Percentiles rank a stretch among this genome's conserved stretches.
These are phyloP conservation scores for Aspergillus sp. DNA, from an alignment of 2,329 filamentous ascomycete species.

Conservation along the genomic window DNA sequence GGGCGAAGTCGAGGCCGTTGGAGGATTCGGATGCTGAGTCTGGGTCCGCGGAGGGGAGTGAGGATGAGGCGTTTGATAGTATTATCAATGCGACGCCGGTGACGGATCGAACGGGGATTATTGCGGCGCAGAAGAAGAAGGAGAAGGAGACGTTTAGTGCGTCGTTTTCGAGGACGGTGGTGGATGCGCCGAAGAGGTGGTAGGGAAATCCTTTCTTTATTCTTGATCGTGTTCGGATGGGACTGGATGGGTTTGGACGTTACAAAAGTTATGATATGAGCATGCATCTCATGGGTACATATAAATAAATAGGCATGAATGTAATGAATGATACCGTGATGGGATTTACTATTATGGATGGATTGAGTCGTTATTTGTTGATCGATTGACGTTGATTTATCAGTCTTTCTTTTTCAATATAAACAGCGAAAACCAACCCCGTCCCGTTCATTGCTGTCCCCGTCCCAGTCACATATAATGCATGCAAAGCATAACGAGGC, in stretches of 20 bases:
- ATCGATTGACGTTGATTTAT: too few species aligned
- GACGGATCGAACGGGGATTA: conserved; percentile 79
- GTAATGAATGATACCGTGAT: neutral
- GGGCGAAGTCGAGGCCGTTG: conserved; percentile 40
- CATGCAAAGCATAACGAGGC: neutral
- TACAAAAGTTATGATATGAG: neutral
- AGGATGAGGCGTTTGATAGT: conserved; percentile 79
- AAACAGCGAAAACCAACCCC: neutral
- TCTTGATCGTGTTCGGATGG: neutral
- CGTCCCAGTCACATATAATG: neutral
- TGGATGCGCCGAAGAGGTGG: conserved; percentile 53
- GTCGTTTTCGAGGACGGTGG: conserved; percentile 51
- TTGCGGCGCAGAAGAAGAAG: conserved; percentile 60
- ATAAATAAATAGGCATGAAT: neutral
- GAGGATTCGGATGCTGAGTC: conserved; percentile 67
- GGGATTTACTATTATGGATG: neutral
- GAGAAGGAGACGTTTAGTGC: conserved; percentile 52
- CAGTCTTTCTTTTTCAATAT: neutral
- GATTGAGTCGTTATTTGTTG: neutral
- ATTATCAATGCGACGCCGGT: conserved; percentile 90
- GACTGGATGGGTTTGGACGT: neutral
- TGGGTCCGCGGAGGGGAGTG: conserved; percentile 63
- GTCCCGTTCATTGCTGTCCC: neutral
- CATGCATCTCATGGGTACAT: neutral
- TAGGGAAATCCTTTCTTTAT: conserved; percentile 15